Conservation (phyloP, 306 rosid genomes). For the Prunus dulcis region DNA sequence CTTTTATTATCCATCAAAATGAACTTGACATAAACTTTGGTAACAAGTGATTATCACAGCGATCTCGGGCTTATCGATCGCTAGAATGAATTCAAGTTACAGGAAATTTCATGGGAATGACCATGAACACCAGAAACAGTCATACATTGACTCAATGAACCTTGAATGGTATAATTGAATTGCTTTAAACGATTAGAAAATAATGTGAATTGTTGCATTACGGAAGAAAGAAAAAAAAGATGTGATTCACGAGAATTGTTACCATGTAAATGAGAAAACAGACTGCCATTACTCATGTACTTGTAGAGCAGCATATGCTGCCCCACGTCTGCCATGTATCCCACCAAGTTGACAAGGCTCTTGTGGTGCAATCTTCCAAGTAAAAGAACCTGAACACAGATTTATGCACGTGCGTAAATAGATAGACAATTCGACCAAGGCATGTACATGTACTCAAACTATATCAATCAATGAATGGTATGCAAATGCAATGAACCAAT, state of each 20-base stretch:
- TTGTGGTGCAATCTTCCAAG: conserved; percentile 19
- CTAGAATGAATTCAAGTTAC: no score
- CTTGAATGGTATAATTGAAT: no score
- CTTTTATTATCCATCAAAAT: no score
- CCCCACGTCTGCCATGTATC: conserved; percentile 7
- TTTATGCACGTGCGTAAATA: background rate
- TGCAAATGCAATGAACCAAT: background rate
- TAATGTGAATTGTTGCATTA: background rate
- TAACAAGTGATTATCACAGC: no score
- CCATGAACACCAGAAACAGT: no score
- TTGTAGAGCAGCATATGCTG: conserved; percentile 18
- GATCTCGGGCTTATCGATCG: no score
- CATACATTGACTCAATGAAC: no score
- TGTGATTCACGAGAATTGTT: background rate
- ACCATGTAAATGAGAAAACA: conserved; percentile 17
- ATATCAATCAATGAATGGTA: background rate
- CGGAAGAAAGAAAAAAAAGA: background rate
- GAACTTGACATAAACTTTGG: background rate
- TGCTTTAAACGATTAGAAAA: background rate
- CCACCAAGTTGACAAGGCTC: conserved; percentile 1
- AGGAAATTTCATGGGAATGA: no score
- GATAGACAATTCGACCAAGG: background rate
- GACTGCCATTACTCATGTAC: conserved; percentile 12
- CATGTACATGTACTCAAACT: background rate
- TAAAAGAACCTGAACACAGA: conserved; percentile 2